A percentile compares a stretch with the other conserved stretches of the same genome.
These are phyloP conservation scores for Talaromyces islandicus DNA, from an alignment of 2,329 filamentous ascomycete species.

Conservation along the genomic window DNA sequence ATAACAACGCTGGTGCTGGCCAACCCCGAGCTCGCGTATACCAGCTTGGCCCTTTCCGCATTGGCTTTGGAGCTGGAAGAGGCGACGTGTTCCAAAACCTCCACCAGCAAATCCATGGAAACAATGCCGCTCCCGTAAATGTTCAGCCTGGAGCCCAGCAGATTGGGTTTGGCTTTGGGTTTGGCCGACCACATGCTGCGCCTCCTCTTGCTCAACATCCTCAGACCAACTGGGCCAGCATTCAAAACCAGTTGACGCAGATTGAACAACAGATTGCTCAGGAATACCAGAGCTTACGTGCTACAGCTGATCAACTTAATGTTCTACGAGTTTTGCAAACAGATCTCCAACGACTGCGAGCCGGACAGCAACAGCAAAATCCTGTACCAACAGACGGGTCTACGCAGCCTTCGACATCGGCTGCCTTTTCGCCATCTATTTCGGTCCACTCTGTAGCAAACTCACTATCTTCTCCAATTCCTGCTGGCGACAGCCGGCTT, in stretches of 20 bases:
- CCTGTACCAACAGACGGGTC: slow-evolving; percentile 4
- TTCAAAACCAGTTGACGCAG: slow-evolving; percentile 57
- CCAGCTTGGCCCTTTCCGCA: slow-evolving; percentile 66
- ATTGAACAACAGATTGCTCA: slow-evolving; percentile 64
- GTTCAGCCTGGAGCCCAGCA: slow-evolving; percentile 28
- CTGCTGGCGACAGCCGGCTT: slow-evolving; percentile 40
- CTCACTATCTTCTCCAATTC: slow-evolving; percentile 26
- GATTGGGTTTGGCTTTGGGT: slow-evolving; percentile 30
- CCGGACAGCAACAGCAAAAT: slow-evolving; percentile 24
- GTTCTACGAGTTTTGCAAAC: slow-evolving; percentile 61
- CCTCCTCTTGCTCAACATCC: slow-evolving; percentile 11
- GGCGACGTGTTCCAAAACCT: slow-evolving; percentile 59
- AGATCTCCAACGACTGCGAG: slow-evolving; percentile 62
- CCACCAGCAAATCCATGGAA: slow-evolving; percentile 56
- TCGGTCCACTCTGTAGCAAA: slow-evolving; percentile 18
- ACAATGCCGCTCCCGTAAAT: slow-evolving; percentile 28
- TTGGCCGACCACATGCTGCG: slow-evolving; percentile 26
- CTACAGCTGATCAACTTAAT: slow-evolving; percentile 62
- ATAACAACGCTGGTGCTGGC: slow-evolving; percentile 30
- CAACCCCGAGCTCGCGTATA: slow-evolving; percentile 54
- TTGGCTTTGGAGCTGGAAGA: slow-evolving; percentile 63
- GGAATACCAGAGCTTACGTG: slow-evolving; percentile 58
- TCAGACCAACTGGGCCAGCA: slow-evolving; percentile 24
- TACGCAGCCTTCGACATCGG: slow-evolving; percentile 1
- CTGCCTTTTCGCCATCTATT: slow-evolving; percentile 6